These are phyloP conservation scores for Martiniozyma asiatica DNA, from an alignment of 1,139 yeast species.

Conservation along the genomic window DNA sequence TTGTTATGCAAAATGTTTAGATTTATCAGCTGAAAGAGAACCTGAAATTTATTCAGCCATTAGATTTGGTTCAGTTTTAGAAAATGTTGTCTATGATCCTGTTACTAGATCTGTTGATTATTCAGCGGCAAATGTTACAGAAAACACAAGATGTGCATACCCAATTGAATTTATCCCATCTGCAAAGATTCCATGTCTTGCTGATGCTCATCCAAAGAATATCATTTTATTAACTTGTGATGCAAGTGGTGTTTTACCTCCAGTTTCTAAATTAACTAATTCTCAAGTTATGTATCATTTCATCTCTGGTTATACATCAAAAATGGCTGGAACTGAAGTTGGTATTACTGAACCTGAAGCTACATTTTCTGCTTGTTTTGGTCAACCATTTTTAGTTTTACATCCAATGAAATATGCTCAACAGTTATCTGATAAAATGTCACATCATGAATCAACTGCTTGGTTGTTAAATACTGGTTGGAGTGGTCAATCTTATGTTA, in stretches of 20 bases:
- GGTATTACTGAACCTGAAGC: slow-evolving; percentile 99
- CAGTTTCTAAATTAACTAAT: slow-evolving; percentile 85
- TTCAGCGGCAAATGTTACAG: slow-evolving; percentile 72
- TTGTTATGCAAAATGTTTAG: slow-evolving; percentile 96
- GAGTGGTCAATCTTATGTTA: slow-evolving; percentile 88
- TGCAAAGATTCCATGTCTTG: slow-evolving; percentile 90
- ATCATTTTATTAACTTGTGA: slow-evolving; percentile 91
- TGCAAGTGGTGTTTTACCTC: slow-evolving; percentile 96
- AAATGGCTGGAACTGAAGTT: slow-evolving; percentile 99
- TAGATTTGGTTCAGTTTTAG: slow-evolving; percentile 87
- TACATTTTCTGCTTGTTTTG: slow-evolving; percentile 96
- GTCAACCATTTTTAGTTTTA: slow-evolving; percentile 96
- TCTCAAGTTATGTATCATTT: slow-evolving; percentile 99
- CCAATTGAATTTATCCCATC: slow-evolving; percentile 96
- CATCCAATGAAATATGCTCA: slow-evolving; percentile 98
- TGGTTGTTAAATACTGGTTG: slow-evolving; percentile 98
- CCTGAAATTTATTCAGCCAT: slow-evolving; percentile 96
- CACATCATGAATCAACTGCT: slow-evolving; percentile 80
- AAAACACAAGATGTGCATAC: slow-evolving; percentile 97
- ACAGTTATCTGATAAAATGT: slow-evolving; percentile 90
- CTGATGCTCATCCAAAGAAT: slow-evolving; percentile 84
- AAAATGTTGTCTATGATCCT: slow-evolving; percentile 84
- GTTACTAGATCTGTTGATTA: slow-evolving; percentile 75
- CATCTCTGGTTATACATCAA: slow-evolving; percentile 96
- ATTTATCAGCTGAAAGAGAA: slow-evolving; percentile 82